Evolutionary conservation across 805 yeast species (phyloP), one percentile per base, ranked within the genome.

Genomic region (Metschnikowia baotianmanensis): DNA sequence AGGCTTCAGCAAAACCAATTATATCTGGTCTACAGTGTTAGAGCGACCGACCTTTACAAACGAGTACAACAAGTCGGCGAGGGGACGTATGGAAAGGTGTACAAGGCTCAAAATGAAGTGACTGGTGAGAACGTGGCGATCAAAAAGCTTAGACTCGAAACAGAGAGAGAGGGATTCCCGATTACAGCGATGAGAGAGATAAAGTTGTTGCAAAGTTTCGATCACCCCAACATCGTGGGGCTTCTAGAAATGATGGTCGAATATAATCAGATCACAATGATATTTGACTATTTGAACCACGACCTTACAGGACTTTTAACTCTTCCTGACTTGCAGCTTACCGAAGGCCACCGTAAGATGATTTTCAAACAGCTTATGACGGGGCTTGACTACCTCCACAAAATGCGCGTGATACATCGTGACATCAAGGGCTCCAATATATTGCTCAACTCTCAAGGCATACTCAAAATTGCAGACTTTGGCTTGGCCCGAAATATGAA

Each of bases 81-180:
- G 63, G 99, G 99, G 8, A 93, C 98, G 0, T 93, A 93, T 61
- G 99, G 99, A 15, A 89, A 87, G 59, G 99, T 93, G 16, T 89
- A 85, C 67, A 88, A 89, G 57, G 96, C 96, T 0, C 71, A 69
- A 35, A 89, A 93, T 58, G 64, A 65, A 12, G 67, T 77, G 5
- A 86, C 96, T 0, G 73, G 77, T 2, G 80, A 77, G 43, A 66
- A 75, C 49, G 93, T 89, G n/a, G 99, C 99, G 1, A 68, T 93
- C 56, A 93, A 93, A 59, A 76, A 83, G 50, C 69, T 93, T 32
- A 65, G 97, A 46, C 72, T 93, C 54, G 97, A 93, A 57, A 65
- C 80, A 6, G 98, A 91, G 59, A 72, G 88, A 35, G 99, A 93
- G 57, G 97, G 98, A 0, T 87, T 93, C 62, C 99, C 99, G 2